Base-by-base conservation (phyloP, 306 rosid genomes). In the Casuarina equisetifolia region DNA sequence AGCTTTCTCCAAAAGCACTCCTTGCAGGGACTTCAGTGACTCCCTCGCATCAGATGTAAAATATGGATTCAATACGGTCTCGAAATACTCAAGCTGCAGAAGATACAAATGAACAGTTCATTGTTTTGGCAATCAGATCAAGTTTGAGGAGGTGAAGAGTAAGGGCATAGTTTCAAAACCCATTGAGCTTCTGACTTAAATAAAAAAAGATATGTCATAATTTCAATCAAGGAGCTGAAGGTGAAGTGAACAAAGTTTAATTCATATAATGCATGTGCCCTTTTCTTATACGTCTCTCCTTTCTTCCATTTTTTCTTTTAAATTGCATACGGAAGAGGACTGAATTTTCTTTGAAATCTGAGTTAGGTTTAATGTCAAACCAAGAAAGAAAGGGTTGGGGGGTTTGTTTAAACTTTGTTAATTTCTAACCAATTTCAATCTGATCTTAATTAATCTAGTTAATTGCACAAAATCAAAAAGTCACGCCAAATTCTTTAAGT, bases 1-100 rank as follows among this genome's bases (percentile, higher is more conserved):
- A 74, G 98, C 99, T 86, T 96, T 96, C 80, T 96, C 97, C 85
- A 96, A 82, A 81, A 96, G 96, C 49, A 91, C 78, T 64, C 98
- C 97, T 86, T 96, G 98, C 78, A 96, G 87, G 12, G 99, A 90
- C 90, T 90, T 90, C 84, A 92, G 78, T 70, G 99, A 93, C 84
- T 91, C 96, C 77, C 96, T 91, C 79, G 98, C 98, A 82, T 84
- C 99, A n/a, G 93, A 74, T 59, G 99, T 92, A 73, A 96, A 91
- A 83, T 92, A 96, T 68, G 97, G 97, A 76, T 90, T 92, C 82
- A 96, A 90, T 84, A 96, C 89, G 39, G 90, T 90, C 93, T 96
- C 98, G 0, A 90, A 92, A 88, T 96, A 96, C 80, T 96, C 99
- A 81, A 96, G 99, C 99, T 96, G 96, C 91, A 85, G 74, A 69